Evolutionary conservation across 139 green algal species (phyloP).

Genomic region (Closterium sp.): DNA sequence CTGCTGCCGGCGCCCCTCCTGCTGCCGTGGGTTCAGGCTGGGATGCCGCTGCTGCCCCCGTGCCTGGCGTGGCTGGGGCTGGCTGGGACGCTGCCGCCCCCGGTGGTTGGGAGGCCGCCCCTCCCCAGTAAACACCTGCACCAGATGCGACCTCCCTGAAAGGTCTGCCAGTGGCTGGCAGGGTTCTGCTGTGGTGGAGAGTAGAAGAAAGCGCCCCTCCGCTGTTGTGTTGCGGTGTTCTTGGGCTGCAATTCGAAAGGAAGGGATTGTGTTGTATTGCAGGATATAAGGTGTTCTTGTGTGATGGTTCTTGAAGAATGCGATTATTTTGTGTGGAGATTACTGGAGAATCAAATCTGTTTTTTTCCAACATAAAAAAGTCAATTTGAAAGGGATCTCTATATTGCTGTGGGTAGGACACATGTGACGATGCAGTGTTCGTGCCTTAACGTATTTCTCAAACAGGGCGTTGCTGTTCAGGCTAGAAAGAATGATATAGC

Average conservation of each 20-base stretch:
- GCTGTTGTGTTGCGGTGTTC: neutral
- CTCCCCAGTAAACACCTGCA: conserved; percentile 3
- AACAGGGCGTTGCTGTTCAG: too few species aligned
- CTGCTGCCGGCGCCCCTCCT: conserved; percentile 25
- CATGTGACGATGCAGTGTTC: too few species aligned
- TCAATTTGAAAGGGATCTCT: too few species aligned
- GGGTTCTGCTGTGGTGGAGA: too few species aligned
- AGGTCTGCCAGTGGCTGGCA: too few species aligned
- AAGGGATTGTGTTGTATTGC: neutral
- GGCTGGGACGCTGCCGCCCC: conserved; percentile 26
- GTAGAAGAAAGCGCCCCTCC: neutral
- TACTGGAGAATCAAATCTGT: too few species aligned
- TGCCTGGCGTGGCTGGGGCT: conserved; percentile 4
- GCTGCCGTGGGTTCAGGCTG: conserved; percentile 20
- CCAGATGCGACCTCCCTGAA: neutral
- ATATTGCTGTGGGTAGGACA: too few species aligned
- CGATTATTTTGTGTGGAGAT: too few species aligned
- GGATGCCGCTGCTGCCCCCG: conserved; percentile 38
- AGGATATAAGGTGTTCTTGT: neutral
- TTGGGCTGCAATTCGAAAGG: neutral
- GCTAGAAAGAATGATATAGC: too few species aligned
- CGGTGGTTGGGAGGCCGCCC: conserved; percentile 11
- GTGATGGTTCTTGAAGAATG: neutral
- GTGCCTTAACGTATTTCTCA: too few species aligned
- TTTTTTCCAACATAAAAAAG: too few species aligned